phyloP scores from a whole-genome alignment of 2,329 filamentous ascomycete genomes.

The Fusarium brachygibbosum region DNA sequence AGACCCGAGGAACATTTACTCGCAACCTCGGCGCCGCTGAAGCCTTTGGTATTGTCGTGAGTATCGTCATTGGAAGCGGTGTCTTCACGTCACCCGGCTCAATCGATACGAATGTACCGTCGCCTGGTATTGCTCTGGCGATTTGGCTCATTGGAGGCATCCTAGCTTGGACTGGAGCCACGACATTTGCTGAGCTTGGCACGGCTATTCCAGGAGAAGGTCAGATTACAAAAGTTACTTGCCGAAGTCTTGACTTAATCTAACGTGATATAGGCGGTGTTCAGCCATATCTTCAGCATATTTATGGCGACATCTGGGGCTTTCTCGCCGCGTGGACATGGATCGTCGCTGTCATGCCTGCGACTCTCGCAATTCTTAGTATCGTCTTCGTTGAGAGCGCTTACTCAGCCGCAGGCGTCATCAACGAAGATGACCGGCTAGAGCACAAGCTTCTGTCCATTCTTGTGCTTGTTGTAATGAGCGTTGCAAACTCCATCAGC shows the following conservation, averaged over 20 bases:
- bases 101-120: constrained; percentile 74
- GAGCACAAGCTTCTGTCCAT: constrained; percentile 66
- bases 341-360: constrained; percentile 74
- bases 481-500: constrained; percentile 67
- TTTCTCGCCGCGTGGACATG: constrained; percentile 76
- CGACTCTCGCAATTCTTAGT: constrained; percentile 72
- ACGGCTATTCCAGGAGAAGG: constrained; percentile 73
- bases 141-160: constrained; percentile 73
- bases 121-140: constrained; percentile 68
- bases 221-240: constrained; percentile 45
- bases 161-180: constrained; percentile 74
- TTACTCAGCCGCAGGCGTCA: constrained; percentile 65
- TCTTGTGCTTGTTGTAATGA: constrained; percentile 61
- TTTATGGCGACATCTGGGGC: constrained; percentile 72
- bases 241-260: not conserved
- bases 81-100: constrained; percentile 75
- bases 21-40: constrained; percentile 63
- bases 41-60: constrained; percentile 71
- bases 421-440: constrained; percentile 58
- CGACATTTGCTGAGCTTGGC: constrained; percentile 72
- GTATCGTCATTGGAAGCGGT: constrained; percentile 74
- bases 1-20: constrained; percentile 51
- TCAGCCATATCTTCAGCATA: constrained; percentile 72
- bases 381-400: constrained; percentile 74
- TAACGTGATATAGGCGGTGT: constrained; percentile 62